phyloP scores from a whole-genome alignment of 1,139 yeast species.

The Yarrowia galli region DNA sequence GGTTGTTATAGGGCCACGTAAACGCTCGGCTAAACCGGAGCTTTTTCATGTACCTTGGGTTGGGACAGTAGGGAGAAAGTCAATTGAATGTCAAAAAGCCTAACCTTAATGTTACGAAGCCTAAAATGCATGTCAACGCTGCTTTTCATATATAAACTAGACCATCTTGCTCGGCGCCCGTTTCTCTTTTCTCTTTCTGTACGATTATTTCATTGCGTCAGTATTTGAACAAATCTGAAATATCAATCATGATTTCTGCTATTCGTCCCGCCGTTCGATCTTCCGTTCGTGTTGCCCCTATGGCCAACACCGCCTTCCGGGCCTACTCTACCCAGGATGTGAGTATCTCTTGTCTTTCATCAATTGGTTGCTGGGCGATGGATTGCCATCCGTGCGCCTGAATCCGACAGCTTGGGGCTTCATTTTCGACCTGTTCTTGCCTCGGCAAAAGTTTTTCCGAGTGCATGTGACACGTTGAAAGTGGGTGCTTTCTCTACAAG shows the following conservation, averaged over 20 bases:
- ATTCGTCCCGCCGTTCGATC: constrained; percentile 39
- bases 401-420: not conserved
- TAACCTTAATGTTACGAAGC: constrained; percentile 12
- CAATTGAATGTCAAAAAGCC: constrained; percentile 26
- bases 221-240: constrained; percentile 38
- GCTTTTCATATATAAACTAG: constrained; percentile 37
- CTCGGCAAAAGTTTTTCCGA: constrained; percentile 39
- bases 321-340: constrained; percentile 49
- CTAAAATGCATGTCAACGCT: constrained; percentile 17
- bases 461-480: constrained; percentile 23
- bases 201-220: constrained; percentile 38
- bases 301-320: constrained; percentile 45
- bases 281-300: constrained; percentile 39
- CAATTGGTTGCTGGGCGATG: constrained; percentile 1
- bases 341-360: constrained; percentile 43
- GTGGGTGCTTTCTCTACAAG: not conserved
- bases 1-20: constrained; percentile 24
- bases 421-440: not conserved
- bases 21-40: constrained; percentile 38
- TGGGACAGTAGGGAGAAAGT: constrained; percentile 35
- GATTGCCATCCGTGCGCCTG: not conserved
- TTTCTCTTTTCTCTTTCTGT: constrained; percentile 27
- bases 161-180: constrained; percentile 31
- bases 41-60: constrained; percentile 38
- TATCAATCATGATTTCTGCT: constrained; percentile 38